Percentiles rank a stretch among this genome's conserved stretches.
These are phyloP conservation scores for Furcasterigmium sp. DNA, from an alignment of 2,329 filamentous ascomycete genomes.

Conservation along the genomic window DNA sequence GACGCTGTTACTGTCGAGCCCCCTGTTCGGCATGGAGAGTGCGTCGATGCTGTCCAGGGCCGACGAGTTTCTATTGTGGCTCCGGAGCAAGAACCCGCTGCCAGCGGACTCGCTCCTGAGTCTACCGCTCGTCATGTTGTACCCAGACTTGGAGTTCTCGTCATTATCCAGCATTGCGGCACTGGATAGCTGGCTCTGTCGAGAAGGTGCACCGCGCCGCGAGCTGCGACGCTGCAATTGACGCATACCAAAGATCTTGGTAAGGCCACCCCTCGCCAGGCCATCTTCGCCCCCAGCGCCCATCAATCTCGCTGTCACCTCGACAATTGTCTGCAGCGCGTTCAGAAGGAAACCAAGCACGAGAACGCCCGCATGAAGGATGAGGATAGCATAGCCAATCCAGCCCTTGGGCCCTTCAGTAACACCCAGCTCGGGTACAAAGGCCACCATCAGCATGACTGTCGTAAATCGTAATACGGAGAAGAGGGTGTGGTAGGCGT, in stretches of 20 bases:
- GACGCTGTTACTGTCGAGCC: conserved; percentile 55
- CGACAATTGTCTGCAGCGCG: conserved; percentile 81
- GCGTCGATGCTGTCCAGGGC: conserved; percentile 46
- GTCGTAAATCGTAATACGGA: conserved; percentile 70
- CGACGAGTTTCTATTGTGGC: conserved; percentile 48
- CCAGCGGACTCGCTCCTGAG: conserved; percentile 57
- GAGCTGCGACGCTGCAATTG: conserved; percentile 73
- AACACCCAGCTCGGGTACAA: conserved; percentile 77
- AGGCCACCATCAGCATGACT: conserved; percentile 72
- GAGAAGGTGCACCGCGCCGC: conserved; percentile 57
- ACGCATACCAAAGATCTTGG: conserved; percentile 87
- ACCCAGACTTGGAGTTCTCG: conserved; percentile 58
- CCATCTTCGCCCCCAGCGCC: conserved; percentile 79
- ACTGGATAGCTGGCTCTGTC: conserved; percentile 78
- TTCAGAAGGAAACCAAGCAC: conserved; percentile 93
- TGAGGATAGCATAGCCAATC: conserved; percentile 88
- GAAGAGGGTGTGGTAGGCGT: conserved; percentile 87
- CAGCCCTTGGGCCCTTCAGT: conserved; percentile 79
- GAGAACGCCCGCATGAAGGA: conserved; percentile 79
- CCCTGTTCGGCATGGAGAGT: conserved; percentile 38
- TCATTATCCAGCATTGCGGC: conserved; percentile 73
- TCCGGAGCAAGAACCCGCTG: conserved; percentile 40
- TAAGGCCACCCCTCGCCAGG: conserved; percentile 73
- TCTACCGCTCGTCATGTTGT: conserved; percentile 46
- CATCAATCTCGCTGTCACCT: conserved; percentile 76